A percentile compares a stretch with the other conserved stretches of the same genome.
phyloP scores from a whole-genome alignment of 345 rosid genomes.

The Laguncularia racemosa region DNA sequence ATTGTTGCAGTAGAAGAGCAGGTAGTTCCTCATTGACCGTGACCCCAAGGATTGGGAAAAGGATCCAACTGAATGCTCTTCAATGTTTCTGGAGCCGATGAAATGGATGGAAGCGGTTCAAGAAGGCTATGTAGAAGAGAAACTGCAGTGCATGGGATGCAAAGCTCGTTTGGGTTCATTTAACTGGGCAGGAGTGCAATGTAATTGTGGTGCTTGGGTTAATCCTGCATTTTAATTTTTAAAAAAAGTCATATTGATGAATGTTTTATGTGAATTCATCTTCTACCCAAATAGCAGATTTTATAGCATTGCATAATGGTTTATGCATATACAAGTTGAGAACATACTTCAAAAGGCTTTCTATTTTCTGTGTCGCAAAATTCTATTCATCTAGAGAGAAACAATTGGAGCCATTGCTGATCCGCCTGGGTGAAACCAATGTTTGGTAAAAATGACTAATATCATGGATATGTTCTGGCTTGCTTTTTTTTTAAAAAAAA shows the following conservation, averaged over 20 bases:
- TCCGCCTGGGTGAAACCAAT: no score
- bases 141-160: slow-evolving; percentile 73
- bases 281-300: no score
- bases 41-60: slow-evolving; percentile 17
- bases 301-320: no score
- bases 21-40: slow-evolving; percentile 50
- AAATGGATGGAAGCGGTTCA: slow-evolving; percentile 92
- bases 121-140: slow-evolving; percentile 77
- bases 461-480: no score
- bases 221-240: slow-evolving; percentile 91
- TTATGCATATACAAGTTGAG: no score
- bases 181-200: slow-evolving; percentile 96
- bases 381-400: no score
- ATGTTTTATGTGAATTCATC: slow-evolving; percentile 26
- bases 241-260: slow-evolving; percentile 70
- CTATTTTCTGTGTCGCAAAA: no score
- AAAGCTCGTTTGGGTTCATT: slow-evolving; percentile 77
- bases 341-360: no score
- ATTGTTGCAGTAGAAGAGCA: slow-evolving; percentile 68
- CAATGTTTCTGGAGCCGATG: slow-evolving; percentile 87
- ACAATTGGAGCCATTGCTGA: no score
- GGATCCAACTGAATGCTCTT: slow-evolving; percentile 52
- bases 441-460: no score
- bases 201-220: slow-evolving; percentile 90
- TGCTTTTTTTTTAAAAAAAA: no score